A percentile compares a stretch with the other conserved stretches of the same genome.
Evolutionary conservation across 768 basidiomycete genomes (phyloP).

Genomic region (Amanita pallidorosea): DNA sequence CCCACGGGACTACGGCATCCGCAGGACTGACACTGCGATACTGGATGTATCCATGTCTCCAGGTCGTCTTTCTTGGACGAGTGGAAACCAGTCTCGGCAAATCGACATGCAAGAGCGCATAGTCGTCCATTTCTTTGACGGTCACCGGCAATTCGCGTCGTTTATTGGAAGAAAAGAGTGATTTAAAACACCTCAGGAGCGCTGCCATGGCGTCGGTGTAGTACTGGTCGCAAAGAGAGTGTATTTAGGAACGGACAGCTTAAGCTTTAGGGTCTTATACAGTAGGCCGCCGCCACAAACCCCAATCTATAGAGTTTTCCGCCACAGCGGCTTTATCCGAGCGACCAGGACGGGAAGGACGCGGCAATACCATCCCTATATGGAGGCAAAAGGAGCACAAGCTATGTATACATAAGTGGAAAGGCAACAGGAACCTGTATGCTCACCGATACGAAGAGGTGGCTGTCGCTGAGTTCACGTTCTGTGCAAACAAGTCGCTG

Average conservation of each 20-base stretch:
- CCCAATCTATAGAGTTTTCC: too few relatives aligned
- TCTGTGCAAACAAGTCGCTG: too few relatives aligned
- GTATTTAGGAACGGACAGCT: not conserved
- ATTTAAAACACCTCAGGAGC: not conserved
- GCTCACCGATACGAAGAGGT: too few relatives aligned
- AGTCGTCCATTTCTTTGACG: not conserved
- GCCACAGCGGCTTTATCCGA: too few relatives aligned
- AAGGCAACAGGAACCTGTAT: too few relatives aligned
- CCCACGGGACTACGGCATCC: not conserved
- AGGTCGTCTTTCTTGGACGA: not conserved
- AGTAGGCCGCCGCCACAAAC: too few relatives aligned
- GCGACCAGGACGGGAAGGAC: too few relatives aligned
- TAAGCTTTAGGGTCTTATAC: not conserved
- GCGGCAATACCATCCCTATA: too few relatives aligned
- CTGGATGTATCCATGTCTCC: not conserved
- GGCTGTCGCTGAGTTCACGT: too few relatives aligned
- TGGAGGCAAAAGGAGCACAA: too few relatives aligned
- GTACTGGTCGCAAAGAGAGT: not conserved
- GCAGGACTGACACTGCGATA: not conserved
- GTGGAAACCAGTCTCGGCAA: not conserved
- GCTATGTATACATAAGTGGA: too few relatives aligned
- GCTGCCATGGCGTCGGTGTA: not conserved
- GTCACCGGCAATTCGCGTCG: not conserved
- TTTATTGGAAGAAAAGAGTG: not conserved
- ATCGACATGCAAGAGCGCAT: not conserved